These are phyloP conservation scores for Gracilariopsis chorda DNA, from an alignment of 23 red algal species.

Conservation along the genomic window DNA sequence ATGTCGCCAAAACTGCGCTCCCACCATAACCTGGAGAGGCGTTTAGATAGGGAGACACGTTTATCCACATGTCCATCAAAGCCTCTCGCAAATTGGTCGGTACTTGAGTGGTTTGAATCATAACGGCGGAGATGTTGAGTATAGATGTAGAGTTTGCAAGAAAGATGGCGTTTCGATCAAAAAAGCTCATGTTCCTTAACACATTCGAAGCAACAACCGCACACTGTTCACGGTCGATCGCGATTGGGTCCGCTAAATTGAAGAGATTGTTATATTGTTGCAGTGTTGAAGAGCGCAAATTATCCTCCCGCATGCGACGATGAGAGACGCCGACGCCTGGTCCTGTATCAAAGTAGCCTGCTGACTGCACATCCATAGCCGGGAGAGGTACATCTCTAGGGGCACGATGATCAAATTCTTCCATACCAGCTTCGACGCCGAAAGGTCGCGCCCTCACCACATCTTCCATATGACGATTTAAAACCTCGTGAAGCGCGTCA, in stretches of 20 bases:
- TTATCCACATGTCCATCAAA: slow-evolving; percentile 85
- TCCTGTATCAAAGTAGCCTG: slow-evolving; percentile 1
- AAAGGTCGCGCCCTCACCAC: slow-evolving; percentile 14
- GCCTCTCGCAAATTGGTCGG: slow-evolving; percentile 60
- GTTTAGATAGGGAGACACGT: slow-evolving; percentile 71
- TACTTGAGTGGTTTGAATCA: slow-evolving; percentile 42
- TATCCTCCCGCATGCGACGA: neutral
- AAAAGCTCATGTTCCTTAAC: slow-evolving; percentile 85
- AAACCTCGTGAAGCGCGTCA: slow-evolving; percentile 68
- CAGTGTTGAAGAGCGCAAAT: slow-evolving; percentile 38
- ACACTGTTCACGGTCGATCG: slow-evolving; percentile 62
- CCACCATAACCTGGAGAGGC: slow-evolving; percentile 1
- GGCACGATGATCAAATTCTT: neutral
- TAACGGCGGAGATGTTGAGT: slow-evolving; percentile 40
- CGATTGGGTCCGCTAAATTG: slow-evolving; percentile 61
- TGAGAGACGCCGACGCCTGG: neutral
- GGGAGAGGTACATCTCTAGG: slow-evolving; percentile 15
- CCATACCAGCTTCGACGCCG: slow-evolving; percentile 55
- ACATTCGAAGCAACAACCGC: slow-evolving; percentile 66
- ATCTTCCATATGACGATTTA: slow-evolving; percentile 78
- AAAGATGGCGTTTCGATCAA: slow-evolving; percentile 60
- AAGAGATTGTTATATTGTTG: slow-evolving; percentile 73
- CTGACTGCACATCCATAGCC: slow-evolving; percentile 22
- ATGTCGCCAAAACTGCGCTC: slow-evolving; percentile 53
- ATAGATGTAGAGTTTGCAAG: slow-evolving; percentile 54